Evolutionary conservation across 352 stramenopile genomes (phyloP).

Genomic region (Thalassiosira sp.): DNA sequence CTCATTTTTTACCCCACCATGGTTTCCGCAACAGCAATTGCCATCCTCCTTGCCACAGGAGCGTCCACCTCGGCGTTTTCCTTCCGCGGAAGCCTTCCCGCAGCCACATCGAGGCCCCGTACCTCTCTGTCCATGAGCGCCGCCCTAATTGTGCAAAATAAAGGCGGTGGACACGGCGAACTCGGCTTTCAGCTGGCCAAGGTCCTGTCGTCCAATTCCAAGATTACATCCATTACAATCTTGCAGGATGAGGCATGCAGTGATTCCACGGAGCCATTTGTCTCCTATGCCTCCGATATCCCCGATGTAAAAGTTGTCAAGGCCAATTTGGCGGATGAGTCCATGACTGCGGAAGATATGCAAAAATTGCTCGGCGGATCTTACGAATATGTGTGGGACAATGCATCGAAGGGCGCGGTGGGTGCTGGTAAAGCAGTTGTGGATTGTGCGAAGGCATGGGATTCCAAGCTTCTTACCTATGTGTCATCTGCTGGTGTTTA

Average conservation of each 20-base stretch:
- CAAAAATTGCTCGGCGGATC: conserved; percentile 57
- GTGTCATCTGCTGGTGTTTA: conserved; percentile 78
- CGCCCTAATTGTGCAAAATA: conserved; percentile 82
- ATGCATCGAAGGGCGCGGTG: conserved; percentile 68
- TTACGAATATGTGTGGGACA: conserved; percentile 83
- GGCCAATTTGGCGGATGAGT: conserved; percentile 67
- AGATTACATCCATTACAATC: conserved; percentile 81
- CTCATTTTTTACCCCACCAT: conserved; percentile 17
- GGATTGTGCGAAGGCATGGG: conserved; percentile 72
- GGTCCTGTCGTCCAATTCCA: conserved; percentile 57
- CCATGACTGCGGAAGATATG: conserved; percentile 61
- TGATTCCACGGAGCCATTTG: conserved; percentile 70
- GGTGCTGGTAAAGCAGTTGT: conserved; percentile 69
- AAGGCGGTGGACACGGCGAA: conserved; percentile 74
- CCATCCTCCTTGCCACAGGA: conserved; percentile 21
- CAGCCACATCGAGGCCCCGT: not conserved
- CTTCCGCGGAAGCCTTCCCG: not conserved
- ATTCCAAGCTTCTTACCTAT: conserved; percentile 75
- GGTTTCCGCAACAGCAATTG: conserved; percentile 19
- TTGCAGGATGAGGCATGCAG: conserved; percentile 79
- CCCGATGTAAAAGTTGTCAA: conserved; percentile 74
- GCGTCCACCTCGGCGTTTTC: conserved; percentile 24
- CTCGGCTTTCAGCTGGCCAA: conserved; percentile 76
- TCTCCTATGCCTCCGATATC: conserved; percentile 71
- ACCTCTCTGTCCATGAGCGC: conserved; percentile 61